Evolutionary conservation across 1,284 basidiomycete genomes (phyloP).

Genomic region (Moniliophthora roreri): DNA sequence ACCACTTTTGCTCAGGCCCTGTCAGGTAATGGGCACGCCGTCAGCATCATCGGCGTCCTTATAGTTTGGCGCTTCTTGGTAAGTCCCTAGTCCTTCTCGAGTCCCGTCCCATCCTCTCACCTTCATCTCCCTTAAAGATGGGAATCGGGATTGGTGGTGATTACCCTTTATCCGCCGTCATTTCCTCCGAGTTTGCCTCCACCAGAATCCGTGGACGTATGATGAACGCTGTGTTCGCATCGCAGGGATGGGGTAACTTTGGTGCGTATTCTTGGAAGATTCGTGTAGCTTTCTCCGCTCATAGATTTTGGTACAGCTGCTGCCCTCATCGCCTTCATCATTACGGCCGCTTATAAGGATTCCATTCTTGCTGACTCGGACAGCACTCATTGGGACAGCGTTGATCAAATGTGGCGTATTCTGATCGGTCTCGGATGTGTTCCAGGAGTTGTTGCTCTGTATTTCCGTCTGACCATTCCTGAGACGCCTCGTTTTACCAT

Average conservation of each 20-base stretch:
- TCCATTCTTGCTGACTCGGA: conserved; percentile 51
- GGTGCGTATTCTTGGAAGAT: conserved; percentile 33
- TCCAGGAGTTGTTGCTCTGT: conserved; percentile 66
- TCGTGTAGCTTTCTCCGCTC: conserved; percentile 16
- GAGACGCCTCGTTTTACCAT: conserved; percentile 87
- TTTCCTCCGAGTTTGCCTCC: conserved; percentile 77
- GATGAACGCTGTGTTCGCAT: conserved; percentile 72
- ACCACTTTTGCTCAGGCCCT: conserved; percentile 63
- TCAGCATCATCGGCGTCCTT: conserved; percentile 71
- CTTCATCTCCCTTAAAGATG: conserved; percentile 37
- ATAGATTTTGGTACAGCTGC: conserved; percentile 39
- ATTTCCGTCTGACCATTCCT: conserved; percentile 78
- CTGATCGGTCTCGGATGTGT: conserved; percentile 73
- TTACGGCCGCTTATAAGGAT: conserved; percentile 69
- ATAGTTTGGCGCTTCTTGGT: conserved; percentile 70
- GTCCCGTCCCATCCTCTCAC: conserved; percentile 3
- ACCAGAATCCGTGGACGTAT: conserved; percentile 71
- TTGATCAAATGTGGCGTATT: conserved; percentile 70
- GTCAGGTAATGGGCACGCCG: conserved; percentile 55
- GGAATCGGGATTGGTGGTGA: conserved; percentile 76
- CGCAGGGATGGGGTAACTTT: conserved; percentile 73
- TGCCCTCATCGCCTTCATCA: conserved; percentile 68
- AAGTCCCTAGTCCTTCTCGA: conserved; percentile 30
- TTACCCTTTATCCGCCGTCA: conserved; percentile 66
- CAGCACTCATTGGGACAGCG: conserved; percentile 36